Base-by-base conservation (phyloP, 345 rosid species). In the Balakata baccata region DNA sequence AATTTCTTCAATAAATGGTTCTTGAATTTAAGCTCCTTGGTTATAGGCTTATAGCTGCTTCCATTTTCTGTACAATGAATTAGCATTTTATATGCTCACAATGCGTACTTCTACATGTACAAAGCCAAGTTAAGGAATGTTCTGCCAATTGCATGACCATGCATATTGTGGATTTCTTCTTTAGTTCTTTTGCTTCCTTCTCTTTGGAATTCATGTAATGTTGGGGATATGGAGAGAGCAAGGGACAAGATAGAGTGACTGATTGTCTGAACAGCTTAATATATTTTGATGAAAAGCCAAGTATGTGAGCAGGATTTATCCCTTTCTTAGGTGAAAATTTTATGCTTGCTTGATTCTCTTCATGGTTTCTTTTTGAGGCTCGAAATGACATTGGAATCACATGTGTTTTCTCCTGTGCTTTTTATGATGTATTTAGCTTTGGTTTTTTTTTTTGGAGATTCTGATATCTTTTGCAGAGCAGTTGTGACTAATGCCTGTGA, bases 401-500 rank as follows among this genome's bases (percentile, higher is more conserved):
- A 29, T 29, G 34, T 29, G 7, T 43, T 22, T 39, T 64, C 10
- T 64, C 20, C 51, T 4, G 29, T 11, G 34, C 54, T 68, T 54
- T 66, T 50, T 2, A 29, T 29, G 34, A 29, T 29, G 34, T 29
- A 29, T 29, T 29, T 29, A 29, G 34, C 2, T 2, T 29, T 29
- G 34, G 34, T 29, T 1, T 29, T 29, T 29, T 29, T 29, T 2
- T 29, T 29, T 29, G 34, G 34, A 29, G 34, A 29, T 29, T 29
- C 34, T 29, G 34, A 29, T 29, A 1, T 29, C 34, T 29, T 29
- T 29, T 29, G 34, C 61, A 10, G 58, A 68, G 38, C 22, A 68
- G 59, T 71, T 66, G 53, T 69, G 60, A 23, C 71, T 81, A 46
- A 79, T 63, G 12, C 74, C 57, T 64, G 52, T 82, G 68, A 69